Percentiles rank a stretch among this genome's conserved stretches.
Conservation (phyloP, 129 eudicot genomes). For the Chrysanthemum seticuspe region DNA sequence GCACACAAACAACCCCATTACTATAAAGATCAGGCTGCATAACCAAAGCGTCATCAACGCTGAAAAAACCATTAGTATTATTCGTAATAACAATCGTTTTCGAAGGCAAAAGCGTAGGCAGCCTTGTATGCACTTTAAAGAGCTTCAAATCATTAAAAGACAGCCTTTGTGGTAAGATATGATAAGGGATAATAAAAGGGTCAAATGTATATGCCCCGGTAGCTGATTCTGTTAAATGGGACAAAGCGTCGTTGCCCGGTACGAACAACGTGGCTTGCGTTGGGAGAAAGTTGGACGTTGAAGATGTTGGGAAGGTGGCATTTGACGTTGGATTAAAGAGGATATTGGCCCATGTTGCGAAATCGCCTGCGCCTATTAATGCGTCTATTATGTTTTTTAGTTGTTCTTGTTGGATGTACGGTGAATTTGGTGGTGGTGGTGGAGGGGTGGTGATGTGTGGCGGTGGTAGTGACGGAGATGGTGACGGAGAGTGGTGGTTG, state of each 20-base stretch:
- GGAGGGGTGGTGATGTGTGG: neutral
- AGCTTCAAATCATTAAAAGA: constrained; percentile 45
- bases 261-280: constrained; percentile 53
- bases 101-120: constrained; percentile 56
- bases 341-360: constrained; percentile 54
- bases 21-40: constrained; percentile 52
- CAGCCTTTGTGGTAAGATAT: constrained; percentile 61
- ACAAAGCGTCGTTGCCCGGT: constrained; percentile 49
- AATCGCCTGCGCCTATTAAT: constrained; percentile 54
- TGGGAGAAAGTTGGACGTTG: constrained; percentile 30
- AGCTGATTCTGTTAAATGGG: constrained; percentile 28
- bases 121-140: constrained; percentile 42
- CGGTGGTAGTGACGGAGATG: constrained; percentile 11
- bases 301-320: constrained; percentile 20
- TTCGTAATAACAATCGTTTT: constrained; percentile 48
- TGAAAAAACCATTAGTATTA: constrained; percentile 41
- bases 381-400: constrained; percentile 59
- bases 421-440: neutral
- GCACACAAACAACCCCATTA: constrained; percentile 38
- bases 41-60: constrained; percentile 44
- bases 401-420: constrained; percentile 35
- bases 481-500: constrained; percentile 7
- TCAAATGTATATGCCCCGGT: constrained; percentile 32
- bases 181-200: constrained; percentile 60
- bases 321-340: constrained; percentile 39